A percentile compares a stretch with the other conserved stretches of the same genome.
Conservation (phyloP, 208 protist species). For the Porcisia deanei region DNA sequence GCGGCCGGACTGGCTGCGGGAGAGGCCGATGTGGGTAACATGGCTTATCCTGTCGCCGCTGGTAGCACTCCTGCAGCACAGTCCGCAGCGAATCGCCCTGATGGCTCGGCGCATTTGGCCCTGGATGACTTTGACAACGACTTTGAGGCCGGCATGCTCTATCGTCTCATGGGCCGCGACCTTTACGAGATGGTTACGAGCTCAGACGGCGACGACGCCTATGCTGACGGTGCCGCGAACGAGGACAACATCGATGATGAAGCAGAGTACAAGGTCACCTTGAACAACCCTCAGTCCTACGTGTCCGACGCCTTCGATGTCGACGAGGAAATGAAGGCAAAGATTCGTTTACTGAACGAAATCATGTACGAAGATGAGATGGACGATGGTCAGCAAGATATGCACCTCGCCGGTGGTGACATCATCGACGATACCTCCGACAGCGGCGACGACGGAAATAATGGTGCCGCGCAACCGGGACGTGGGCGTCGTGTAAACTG, state of each 20-base stretch:
- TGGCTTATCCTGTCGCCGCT: background rate
- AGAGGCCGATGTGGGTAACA: background rate
- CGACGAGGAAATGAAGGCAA: conserved; percentile 77
- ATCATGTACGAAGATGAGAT: conserved; percentile 91
- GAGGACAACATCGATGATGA: conserved; percentile 16
- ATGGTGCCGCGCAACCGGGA: background rate
- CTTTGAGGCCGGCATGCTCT: conserved; percentile 32
- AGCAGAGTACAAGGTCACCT: conserved; percentile 24
- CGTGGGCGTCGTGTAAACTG: conserved; percentile 3
- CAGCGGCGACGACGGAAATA: conserved; percentile 12
- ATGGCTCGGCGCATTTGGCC: background rate
- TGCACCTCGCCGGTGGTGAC: conserved; percentile 26
- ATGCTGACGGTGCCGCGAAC: conserved; percentile 11
- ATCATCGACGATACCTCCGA: conserved; percentile 34
- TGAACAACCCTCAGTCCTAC: conserved; percentile 29
- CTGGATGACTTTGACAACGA: conserved; percentile 44
- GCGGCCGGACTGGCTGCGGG: conserved; percentile 23
- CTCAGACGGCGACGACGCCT: conserved; percentile 48
- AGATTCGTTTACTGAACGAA: conserved; percentile 83
- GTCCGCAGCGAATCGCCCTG: background rate
- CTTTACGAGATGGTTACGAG: conserved; percentile 52
- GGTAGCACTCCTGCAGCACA: background rate
- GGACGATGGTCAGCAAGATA: conserved; percentile 76
- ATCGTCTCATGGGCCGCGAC: conserved; percentile 42
- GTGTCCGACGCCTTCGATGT: conserved; percentile 58